Percentiles rank a stretch among this genome's conserved stretches.
phyloP scores from a whole-genome alignment of 805 yeast species.

The Alloascoidea hylecoeti region DNA sequence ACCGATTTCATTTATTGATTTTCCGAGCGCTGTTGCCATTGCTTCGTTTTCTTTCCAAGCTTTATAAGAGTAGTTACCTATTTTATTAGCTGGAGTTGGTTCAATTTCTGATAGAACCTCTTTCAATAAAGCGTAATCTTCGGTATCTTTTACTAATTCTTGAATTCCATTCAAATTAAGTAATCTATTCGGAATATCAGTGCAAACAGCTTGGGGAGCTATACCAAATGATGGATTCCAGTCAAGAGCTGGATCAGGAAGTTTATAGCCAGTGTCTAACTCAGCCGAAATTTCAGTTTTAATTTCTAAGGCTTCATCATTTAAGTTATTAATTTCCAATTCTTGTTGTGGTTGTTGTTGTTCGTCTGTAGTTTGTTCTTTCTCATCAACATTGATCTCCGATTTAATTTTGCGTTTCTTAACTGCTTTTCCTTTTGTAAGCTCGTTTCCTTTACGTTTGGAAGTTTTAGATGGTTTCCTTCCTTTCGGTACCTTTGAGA shows the following conservation, averaged over 20 bases:
- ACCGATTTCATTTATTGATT: conserved; percentile 9
- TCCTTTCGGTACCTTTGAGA: neutral
- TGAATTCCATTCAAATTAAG: conserved; percentile 37
- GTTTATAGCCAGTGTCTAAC: neutral
- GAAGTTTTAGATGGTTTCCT: neutral
- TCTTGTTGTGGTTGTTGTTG: neutral
- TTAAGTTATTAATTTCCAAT: too few species aligned
- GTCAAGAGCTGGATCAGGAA: conserved; percentile 9
- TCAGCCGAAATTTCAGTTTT: neutral
- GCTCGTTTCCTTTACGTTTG: neutral
- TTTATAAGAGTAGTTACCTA: conserved; percentile 36
- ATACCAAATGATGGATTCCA: conserved; percentile 29
- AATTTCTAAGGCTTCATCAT: too few species aligned
- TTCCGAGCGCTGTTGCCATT: conserved; percentile 5
- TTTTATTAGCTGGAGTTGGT: conserved; percentile 13
- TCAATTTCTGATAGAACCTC: conserved; percentile 22
- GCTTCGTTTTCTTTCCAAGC: conserved; percentile 42
- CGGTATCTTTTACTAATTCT: conserved; percentile 50
- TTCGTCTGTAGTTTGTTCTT: neutral
- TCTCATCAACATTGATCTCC: too few species aligned
- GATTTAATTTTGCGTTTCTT: too few species aligned
- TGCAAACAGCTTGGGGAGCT: conserved; percentile 41
- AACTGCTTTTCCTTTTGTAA: neutral
- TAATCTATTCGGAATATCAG: conserved; percentile 18
- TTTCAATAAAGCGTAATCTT: conserved; percentile 46